Conservation (phyloP, 768 basidiomycete genomes). For the Rhodotorula sphaerocarpa region DNA sequence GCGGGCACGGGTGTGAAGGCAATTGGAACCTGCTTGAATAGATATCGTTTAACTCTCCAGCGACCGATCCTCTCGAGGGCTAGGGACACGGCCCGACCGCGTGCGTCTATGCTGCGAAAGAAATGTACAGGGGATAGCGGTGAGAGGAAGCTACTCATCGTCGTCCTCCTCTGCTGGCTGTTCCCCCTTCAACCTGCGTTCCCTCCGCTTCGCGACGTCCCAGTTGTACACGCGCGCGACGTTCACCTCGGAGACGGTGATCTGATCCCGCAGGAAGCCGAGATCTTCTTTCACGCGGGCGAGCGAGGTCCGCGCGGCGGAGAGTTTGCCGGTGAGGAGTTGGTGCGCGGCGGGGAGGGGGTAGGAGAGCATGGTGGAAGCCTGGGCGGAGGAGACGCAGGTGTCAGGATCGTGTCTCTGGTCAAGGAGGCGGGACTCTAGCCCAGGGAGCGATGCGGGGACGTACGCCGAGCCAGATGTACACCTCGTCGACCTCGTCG, state of each 20-base stretch:
- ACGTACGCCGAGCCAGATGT: conserved; percentile 88
- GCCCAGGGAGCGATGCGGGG: neutral
- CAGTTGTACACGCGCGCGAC: conserved; percentile 93
- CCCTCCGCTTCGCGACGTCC: conserved; percentile 59
- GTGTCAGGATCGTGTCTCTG: neutral
- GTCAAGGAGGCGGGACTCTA: too few relatives aligned
- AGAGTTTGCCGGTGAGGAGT: conserved; percentile 66
- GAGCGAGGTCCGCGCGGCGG: conserved; percentile 59
- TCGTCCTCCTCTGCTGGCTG: neutral
- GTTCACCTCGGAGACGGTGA: conserved; percentile 93
- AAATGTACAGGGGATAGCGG: too few relatives aligned
- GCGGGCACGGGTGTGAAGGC: too few relatives aligned
- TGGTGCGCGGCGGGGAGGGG: conserved; percentile 66
- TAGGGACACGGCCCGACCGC: too few relatives aligned
- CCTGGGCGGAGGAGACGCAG: conserved; percentile 49
- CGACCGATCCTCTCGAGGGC: too few relatives aligned
- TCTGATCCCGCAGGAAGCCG: conserved; percentile 85
- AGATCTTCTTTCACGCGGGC: conserved; percentile 71
- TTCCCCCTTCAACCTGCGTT: neutral
- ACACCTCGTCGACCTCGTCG: conserved; percentile 78
- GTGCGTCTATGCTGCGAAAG: too few relatives aligned
- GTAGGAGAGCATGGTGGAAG: conserved; percentile 96
- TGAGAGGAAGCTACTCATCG: too few relatives aligned
- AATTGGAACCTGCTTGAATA: too few relatives aligned
- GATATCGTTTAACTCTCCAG: too few relatives aligned